Evolutionary conservation across 768 basidiomycete species (phyloP).

Genomic region (Mycena amicta): DNA sequence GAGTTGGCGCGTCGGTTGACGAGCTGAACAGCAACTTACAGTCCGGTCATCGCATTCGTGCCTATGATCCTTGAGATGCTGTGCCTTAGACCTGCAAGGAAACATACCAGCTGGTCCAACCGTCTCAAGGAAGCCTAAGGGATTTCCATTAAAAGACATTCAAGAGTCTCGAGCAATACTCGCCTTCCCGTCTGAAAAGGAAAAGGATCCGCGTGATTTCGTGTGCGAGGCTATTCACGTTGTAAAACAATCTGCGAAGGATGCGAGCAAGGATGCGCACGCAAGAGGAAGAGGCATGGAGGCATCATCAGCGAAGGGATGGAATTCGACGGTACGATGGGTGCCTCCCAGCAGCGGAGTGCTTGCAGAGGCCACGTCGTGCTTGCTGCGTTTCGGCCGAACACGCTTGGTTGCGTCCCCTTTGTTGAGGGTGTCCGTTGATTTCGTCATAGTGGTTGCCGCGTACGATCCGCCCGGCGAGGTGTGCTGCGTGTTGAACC

Average conservation of each 20-base stretch:
- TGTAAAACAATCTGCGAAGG: neutral
- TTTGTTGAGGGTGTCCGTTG: slow-evolving; percentile 35
- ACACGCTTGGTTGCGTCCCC: slow-evolving; percentile 69
- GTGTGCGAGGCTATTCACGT: slow-evolving; percentile 74
- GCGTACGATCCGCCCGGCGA: slow-evolving; percentile 43
- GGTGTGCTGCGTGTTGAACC: slow-evolving; percentile 39
- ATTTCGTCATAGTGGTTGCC: slow-evolving; percentile 36
- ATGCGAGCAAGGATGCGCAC: slow-evolving; percentile 39
- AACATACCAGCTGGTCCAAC: slow-evolving; percentile 82
- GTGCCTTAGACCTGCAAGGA: neutral
- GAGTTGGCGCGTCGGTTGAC: neutral
- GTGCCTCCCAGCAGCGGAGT: slow-evolving; percentile 67
- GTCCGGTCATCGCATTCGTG: slow-evolving; percentile 71
- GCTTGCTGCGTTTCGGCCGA: slow-evolving; percentile 72
- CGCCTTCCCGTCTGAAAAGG: slow-evolving; percentile 68
- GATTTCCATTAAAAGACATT: neutral
- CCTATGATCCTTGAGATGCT: slow-evolving; percentile 42
- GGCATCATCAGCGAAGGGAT: slow-evolving; percentile 55
- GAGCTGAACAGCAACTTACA: slow-evolving; percentile 44
- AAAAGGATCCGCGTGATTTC: slow-evolving; percentile 74
- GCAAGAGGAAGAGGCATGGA: slow-evolving; percentile 83
- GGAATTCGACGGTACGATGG: slow-evolving; percentile 62
- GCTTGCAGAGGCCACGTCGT: slow-evolving; percentile 43
- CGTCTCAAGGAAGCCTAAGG: slow-evolving; percentile 68
- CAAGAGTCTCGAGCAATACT: neutral